Evolutionary conservation across 2,329 filamentous ascomycete genomes (phyloP), one percentile per base, ranked within the genome.

Genomic region (Stagonosporopsis chrysanthemi): DNA sequence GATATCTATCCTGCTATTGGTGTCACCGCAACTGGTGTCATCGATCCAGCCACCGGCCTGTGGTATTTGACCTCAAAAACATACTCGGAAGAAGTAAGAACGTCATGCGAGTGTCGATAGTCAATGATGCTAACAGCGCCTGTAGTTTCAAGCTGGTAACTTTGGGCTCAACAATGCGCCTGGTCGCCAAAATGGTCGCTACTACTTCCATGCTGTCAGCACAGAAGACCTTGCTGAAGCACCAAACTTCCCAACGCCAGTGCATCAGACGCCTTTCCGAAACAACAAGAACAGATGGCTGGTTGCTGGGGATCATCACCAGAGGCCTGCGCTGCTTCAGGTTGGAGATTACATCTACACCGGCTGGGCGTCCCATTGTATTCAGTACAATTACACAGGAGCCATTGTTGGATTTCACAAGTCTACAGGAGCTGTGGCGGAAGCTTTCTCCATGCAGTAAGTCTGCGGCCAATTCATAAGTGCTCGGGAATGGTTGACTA

Each of bases 1-100:
- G 80, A 82, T 61, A 80, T 83, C 62, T 79, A 78, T 40, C 80
- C 81, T 33, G 69, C 70, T 17, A 72, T 84, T 33, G 82, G 82
- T 40, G 75, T 83, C 17, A 81, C 80, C 3, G 78, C 78, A 0
- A 84, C 82, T 31, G 81, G 81, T 36, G 80, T 82, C 31, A 83
- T 84, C 57, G 82, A 84, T 66, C 79, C 80, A 2, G 75, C 65
- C 15, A 82, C 81, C 0, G 80, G 82, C 36, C 80, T 81, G 2
- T 78, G 80, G 66, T 84, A 83, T 54, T 66, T 83, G 14, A 82
- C 77, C 0, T 65, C 80, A 19, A 84, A 84, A 64, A 83, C 82
- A 0, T 84, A 84, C 62, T 62, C 63, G 2, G 23, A 28, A 29
- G 67, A 80, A 54, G 51, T 53, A 47, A 26, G 50, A 5, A 14